Conservation (phyloP, 2,329 filamentous ascomycete genomes). For the Dothideomycetidae sp. region DNA sequence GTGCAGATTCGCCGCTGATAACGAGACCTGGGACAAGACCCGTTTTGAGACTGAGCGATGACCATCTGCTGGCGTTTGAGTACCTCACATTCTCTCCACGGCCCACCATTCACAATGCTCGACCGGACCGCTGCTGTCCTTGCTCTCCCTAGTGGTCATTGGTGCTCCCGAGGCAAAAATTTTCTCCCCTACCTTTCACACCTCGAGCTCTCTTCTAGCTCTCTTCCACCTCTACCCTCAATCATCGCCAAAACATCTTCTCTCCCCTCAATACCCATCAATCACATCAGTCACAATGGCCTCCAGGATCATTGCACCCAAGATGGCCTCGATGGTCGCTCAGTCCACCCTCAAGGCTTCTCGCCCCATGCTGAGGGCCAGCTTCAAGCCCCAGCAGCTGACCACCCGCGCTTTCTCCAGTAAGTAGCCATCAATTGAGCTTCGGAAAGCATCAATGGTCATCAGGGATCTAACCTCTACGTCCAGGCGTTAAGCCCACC, state of each 20-base stretch:
- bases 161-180: slow-evolving; percentile 8
- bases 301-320: slow-evolving; percentile 62
- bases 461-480: slow-evolving; percentile 11
- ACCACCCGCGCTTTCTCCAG: slow-evolving; percentile 65
- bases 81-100: slow-evolving; percentile 4
- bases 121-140: slow-evolving; percentile 2
- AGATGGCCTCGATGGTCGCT: slow-evolving; percentile 54
- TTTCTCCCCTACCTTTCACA: slow-evolving; percentile 6
- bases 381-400: slow-evolving; percentile 31
- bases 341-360: slow-evolving; percentile 61
- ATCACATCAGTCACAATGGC: slow-evolving; percentile 56
- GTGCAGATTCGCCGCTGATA: background rate
- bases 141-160: background rate
- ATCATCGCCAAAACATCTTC: slow-evolving; percentile 19
- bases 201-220: background rate
- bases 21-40: slow-evolving; percentile 3
- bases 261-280: slow-evolving; percentile 27
- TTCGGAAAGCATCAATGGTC: slow-evolving; percentile 9
- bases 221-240: slow-evolving; percentile 11
- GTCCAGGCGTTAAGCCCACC: slow-evolving; percentile 23
- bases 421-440: slow-evolving; percentile 32
- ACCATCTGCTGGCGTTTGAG: slow-evolving; percentile 9
- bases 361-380: slow-evolving; percentile 57
- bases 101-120: slow-evolving; percentile 7
- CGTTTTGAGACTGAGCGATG: slow-evolving; percentile 7